phyloP scores from a whole-genome alignment of 148 eudicot species.

The Hydrangea macrophylla region DNA sequence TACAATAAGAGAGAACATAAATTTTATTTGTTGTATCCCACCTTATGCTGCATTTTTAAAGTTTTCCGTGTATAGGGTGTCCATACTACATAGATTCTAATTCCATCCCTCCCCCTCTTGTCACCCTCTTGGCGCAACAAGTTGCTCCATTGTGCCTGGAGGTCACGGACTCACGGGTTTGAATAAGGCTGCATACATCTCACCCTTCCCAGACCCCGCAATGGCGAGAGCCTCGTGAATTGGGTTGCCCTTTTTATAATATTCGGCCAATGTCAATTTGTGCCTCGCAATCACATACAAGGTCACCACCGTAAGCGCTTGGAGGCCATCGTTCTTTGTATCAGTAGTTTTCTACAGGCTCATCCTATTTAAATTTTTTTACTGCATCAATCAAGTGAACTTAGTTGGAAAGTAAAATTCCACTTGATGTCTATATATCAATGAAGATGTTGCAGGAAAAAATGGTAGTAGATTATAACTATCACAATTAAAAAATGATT shows the following conservation, averaged over 20 bases:
- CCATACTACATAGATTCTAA: neutral
- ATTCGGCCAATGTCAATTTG: neutral
- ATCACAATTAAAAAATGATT: too few species aligned
- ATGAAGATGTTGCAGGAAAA: neutral
- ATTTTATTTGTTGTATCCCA: too few species aligned
- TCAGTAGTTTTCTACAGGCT: neutral
- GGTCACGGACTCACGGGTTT: too few species aligned
- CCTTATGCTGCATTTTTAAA: too few species aligned
- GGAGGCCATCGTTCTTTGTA: neutral
- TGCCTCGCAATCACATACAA: neutral
- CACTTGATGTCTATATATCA: neutral
- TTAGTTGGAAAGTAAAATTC: neutral
- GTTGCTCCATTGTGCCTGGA: too few species aligned
- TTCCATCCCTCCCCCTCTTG: neutral
- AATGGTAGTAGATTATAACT: too few species aligned
- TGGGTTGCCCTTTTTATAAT: too few species aligned
- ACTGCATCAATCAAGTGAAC: neutral
- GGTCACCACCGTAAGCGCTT: neutral
- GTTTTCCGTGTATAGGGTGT: too few species aligned
- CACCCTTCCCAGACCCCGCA: neutral
- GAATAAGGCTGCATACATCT: too few species aligned
- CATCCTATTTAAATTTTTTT: neutral
- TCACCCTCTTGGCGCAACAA: neutral
- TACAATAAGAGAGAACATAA: too few species aligned
- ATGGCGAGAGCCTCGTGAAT: neutral